Percentiles rank a stretch among this genome's conserved stretches.
Evolutionary conservation across 345 rosid genomes (phyloP).

Genomic region (Eucalyptus cloeziana): DNA sequence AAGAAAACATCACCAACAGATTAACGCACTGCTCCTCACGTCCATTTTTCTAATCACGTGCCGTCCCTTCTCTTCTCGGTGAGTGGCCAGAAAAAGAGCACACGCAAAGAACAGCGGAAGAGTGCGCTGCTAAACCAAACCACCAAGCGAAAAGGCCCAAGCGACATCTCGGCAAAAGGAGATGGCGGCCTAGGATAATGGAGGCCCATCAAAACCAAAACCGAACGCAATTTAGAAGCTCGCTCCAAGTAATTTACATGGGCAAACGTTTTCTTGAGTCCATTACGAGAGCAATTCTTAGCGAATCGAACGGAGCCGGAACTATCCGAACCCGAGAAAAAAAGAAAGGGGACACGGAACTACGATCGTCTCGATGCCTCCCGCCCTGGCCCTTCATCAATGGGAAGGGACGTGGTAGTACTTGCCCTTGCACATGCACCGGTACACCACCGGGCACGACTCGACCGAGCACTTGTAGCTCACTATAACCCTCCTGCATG

Average conservation of each 20-base stretch:
- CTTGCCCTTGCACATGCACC: constrained; percentile 82
- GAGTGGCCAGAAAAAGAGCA: background rate
- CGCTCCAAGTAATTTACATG: background rate
- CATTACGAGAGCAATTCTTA: background rate
- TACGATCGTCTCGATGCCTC: background rate
- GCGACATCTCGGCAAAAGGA: background rate
- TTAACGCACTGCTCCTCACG: background rate
- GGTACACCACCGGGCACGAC: constrained; percentile 85
- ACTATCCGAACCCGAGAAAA: background rate
- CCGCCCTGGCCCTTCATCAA: background rate
- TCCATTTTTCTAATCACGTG: background rate
- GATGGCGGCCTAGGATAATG: background rate
- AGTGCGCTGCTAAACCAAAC: background rate
- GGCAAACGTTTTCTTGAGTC: background rate
- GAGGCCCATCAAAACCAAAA: background rate
- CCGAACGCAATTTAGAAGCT: background rate
- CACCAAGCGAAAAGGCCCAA: background rate
- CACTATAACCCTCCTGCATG: constrained; percentile 91
- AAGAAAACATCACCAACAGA: background rate
- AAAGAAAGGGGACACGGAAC: background rate
- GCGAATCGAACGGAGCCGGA: background rate
- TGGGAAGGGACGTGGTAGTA: constrained; percentile 71
- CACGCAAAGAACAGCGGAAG: background rate
- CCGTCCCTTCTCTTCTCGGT: background rate
- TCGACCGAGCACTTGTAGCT: constrained; percentile 83